Evolutionary conservation across 2,329 filamentous ascomycete genomes (phyloP).

Genomic region (Exophiala bonariae): DNA sequence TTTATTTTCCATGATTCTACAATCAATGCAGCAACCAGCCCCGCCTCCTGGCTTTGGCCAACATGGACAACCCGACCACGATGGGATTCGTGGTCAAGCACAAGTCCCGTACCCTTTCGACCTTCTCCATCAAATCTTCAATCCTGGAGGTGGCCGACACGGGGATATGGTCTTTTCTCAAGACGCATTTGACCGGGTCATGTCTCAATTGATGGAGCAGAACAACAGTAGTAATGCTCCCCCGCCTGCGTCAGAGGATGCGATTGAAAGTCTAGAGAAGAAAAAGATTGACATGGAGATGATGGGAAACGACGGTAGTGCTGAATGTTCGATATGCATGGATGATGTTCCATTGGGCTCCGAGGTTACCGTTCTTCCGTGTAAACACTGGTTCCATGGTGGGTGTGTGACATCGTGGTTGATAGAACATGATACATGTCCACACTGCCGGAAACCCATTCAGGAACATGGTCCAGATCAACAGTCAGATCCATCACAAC

Average conservation of each 20-base stretch:
- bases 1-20: slow-evolving; percentile 26
- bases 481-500: slow-evolving; percentile 6
- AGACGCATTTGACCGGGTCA: slow-evolving; percentile 84
- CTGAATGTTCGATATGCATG: slow-evolving; percentile 94
- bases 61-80: background rate
- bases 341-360: slow-evolving; percentile 74
- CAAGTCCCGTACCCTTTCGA: slow-evolving; percentile 41
- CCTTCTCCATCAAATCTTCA: slow-evolving; percentile 44
- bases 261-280: slow-evolving; percentile 72
- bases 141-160: slow-evolving; percentile 42
- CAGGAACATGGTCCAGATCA: slow-evolving; percentile 12
- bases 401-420: slow-evolving; percentile 82
- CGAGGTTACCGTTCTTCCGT: slow-evolving; percentile 76
- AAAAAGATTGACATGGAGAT: slow-evolving; percentile 69
- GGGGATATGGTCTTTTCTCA: slow-evolving; percentile 89
- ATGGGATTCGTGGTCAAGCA: slow-evolving; percentile 1
- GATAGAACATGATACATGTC: slow-evolving; percentile 88
- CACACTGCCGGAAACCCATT: slow-evolving; percentile 52
- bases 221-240: slow-evolving; percentile 71
- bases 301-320: slow-evolving; percentile 65
- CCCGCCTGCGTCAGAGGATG: slow-evolving; percentile 73
- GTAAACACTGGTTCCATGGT: slow-evolving; percentile 91
- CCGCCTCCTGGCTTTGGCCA: slow-evolving; percentile 4
- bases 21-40: slow-evolving; percentile 16
- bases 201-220: slow-evolving; percentile 84